A percentile compares a stretch with the other conserved stretches of the same genome.
Conservation (phyloP, 768 basidiomycete genomes). For the Naganishia onofrii region DNA sequence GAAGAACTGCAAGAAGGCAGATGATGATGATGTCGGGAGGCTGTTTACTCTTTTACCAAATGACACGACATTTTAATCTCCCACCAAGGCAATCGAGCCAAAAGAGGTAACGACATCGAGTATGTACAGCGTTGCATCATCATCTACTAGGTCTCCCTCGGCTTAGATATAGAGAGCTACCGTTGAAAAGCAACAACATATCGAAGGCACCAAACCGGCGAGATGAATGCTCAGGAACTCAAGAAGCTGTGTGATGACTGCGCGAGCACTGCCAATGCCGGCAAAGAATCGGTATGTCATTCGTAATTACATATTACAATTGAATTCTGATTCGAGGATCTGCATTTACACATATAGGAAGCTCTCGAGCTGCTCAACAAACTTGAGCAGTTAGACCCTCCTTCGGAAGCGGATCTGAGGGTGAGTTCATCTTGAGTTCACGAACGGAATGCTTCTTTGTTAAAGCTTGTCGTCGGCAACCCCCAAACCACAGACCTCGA, state of each 20-base stretch:
- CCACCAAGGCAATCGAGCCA: not conserved
- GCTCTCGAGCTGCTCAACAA: conserved; percentile 32
- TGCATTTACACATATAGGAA: not conserved
- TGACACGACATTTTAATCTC: not conserved
- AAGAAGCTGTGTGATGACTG: conserved; percentile 25
- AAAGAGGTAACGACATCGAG: not conserved
- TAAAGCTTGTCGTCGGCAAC: not conserved
- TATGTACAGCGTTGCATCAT: conserved; percentile 1
- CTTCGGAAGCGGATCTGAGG: conserved; percentile 45
- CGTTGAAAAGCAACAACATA: not conserved
- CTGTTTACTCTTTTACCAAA: too few relatives aligned
- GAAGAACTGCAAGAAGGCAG: too few relatives aligned
- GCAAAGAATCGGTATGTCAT: conserved; percentile 11
- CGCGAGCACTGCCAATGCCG: conserved; percentile 2
- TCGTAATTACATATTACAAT: not conserved
- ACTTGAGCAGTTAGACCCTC: conserved; percentile 41
- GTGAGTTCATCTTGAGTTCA: conserved; percentile 35
- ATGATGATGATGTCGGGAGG: too few relatives aligned
- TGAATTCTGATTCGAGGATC: not conserved
- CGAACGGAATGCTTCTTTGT: not conserved
- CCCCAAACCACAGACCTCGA: conserved; percentile 40
- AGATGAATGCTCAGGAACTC: conserved; percentile 18
- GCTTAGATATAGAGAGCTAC: not conserved
- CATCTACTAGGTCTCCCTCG: not conserved
- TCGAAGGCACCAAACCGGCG: not conserved